Evolutionary conservation across 169 alveolate species (phyloP), one percentile per base, ranked within the genome.

Genomic region (Plasmodium coatneyi): DNA sequence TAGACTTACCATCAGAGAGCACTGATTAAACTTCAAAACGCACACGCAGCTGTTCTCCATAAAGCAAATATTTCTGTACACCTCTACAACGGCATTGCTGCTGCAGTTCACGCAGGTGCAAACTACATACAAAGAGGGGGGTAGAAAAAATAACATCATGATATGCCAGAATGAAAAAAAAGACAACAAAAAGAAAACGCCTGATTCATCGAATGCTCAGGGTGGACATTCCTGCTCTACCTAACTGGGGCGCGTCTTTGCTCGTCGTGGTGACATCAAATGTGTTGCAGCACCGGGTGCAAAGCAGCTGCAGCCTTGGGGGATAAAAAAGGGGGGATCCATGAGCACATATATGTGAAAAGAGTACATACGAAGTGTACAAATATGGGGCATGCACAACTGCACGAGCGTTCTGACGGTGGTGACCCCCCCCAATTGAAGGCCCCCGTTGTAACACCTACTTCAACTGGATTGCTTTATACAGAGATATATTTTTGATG

Each of bases 1-100:
- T 74, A 56, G 80, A 16, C 46, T n/a, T 52, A 84, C 93, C 93
- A 84, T 84, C 70, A 84, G 43, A 39, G 93, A 84, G 70, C 93
- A 84, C 25, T 84, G 93, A 34, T 84, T 84, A 49, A 84, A 84
- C 78, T 84, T 84, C 78, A 84, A 84, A 74, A 84, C 41, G 19
- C 93, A 84, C 22, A 84, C 46, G 30, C 93, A 84, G 30, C 54
- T 84, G 43, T 84, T 84, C n/a, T 78, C 93, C 93, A 84, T 49
- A 41, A 84, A 84, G 54, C 93, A 84, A 22, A 84, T 84, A 52
- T 84, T 84, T 52, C 93, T 84, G 72, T 84, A 84, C 60, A 84
- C 79, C 30, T 84, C 93, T 25, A 84, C 41, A 84, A 84, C 80
- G 6, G 78, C 86, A 43, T 46, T 84, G 71, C 34, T 84, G 78